Evolutionary conservation across 2,329 filamentous ascomycete species (phyloP), one percentile per base, ranked within the genome.

Genomic region (Seiridium cupressi): DNA sequence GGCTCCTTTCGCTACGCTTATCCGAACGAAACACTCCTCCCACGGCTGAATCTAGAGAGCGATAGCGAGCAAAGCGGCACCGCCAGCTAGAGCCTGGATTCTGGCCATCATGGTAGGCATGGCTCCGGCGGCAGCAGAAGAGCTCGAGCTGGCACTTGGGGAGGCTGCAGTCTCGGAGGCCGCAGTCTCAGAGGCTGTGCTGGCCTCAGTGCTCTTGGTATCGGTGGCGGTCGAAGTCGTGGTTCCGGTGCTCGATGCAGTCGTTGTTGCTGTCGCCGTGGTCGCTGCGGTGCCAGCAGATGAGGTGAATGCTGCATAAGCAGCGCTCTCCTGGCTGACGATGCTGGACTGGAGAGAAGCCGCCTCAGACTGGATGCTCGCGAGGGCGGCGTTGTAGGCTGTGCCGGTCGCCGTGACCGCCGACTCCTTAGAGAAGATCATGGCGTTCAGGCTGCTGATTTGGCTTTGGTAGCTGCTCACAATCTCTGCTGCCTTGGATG

Each of bases 291-390:
- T 35, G 32, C 31, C 49, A 36, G 38, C 38, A 42, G 38, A 8
- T 7, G 38, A 42, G 35, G 38, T 36, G 13, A 36, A 8, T 13
- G 49, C 35, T 53, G 32, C 49, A 13, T 53, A 53, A 13, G 49
- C 49, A 26, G 32, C 49, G n/a, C 32, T 53, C 32, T 53, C 31
- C n/a, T 32, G 32, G 13, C 49, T 53, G 49, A 53, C 49, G 32
- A 53, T n/a, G 9, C 31, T 35, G 11, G 49, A 53, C 34, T 53
- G 10, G 3, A 53, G 34, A 6, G 49, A 53, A n/a, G 49, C 49
- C 9, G 49, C 49, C 49, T 53, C 49, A 13, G 49, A 53, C 49
- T 53, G 49, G 49, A 53, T 38, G 49, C 49, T 53, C 11, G 49
- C 49, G n/a, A 36, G 7, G 34, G 35, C 32, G 13, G 49, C 49